Conservation (phyloP, 176 grass and related monocot species). For the Calamus simplicifolius region DNA sequence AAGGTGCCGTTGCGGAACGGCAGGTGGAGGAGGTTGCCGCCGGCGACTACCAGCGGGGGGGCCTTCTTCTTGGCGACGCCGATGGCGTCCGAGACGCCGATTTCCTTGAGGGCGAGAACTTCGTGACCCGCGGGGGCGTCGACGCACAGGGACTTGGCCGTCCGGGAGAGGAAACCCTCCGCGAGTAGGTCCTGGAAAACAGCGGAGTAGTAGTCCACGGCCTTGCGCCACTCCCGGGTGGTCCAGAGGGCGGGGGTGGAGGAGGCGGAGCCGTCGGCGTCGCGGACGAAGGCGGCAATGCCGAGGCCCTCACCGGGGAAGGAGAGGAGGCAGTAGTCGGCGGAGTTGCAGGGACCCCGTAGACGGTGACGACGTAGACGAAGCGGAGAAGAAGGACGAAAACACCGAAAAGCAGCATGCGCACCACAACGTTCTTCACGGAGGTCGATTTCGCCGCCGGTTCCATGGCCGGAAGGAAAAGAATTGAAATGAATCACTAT, state of each 20-base stretch:
- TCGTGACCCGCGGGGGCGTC: slow-evolving; percentile 25
- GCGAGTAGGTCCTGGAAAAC: slow-evolving; percentile 30
- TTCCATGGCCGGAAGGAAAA: slow-evolving; percentile 23
- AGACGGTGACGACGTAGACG: slow-evolving; percentile 31
- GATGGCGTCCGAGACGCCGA: slow-evolving; percentile 41
- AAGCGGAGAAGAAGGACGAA: slow-evolving; percentile 40
- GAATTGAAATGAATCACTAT: neutral
- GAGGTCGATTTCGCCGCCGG: slow-evolving; percentile 27
- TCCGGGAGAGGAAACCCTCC: slow-evolving; percentile 37
- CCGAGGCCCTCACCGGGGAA: slow-evolving; percentile 7
- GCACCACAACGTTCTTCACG: slow-evolving; percentile 25
- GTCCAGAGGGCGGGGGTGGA: slow-evolving; percentile 34
- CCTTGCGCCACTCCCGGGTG: slow-evolving; percentile 45
- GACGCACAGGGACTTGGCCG: slow-evolving; percentile 41
- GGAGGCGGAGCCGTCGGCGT: slow-evolving; percentile 1
- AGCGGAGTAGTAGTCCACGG: slow-evolving; percentile 36
- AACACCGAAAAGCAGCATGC: slow-evolving; percentile 33
- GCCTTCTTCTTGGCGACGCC: slow-evolving; percentile 45
- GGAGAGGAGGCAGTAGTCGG: slow-evolving; percentile 40
- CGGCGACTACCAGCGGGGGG: slow-evolving; percentile 39
- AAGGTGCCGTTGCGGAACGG: slow-evolving; percentile 38
- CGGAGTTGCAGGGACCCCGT: slow-evolving; percentile 21
- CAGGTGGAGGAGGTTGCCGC: slow-evolving; percentile 9
- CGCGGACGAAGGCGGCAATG: slow-evolving; percentile 16
- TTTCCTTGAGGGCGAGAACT: slow-evolving; percentile 60